A percentile compares a stretch with the other conserved stretches of the same genome.
Evolutionary conservation across 345 rosid genomes (phyloP).

Genomic region (Bruguiera gymnorhiza): DNA sequence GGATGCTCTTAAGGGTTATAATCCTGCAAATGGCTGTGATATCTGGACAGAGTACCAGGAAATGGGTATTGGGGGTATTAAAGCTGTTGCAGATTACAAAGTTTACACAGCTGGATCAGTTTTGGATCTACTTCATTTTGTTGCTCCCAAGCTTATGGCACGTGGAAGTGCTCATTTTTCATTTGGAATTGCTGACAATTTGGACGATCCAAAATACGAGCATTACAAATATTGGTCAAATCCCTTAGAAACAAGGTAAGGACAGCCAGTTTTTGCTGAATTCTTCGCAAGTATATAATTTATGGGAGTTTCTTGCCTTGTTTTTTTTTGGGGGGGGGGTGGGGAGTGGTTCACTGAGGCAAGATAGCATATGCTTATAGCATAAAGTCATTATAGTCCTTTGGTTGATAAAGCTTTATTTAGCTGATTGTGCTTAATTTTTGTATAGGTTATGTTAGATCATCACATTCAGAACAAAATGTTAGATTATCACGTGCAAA

Average conservation of each 20-base stretch:
- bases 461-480: not conserved
- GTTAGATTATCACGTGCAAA: not conserved
- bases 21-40: constrained; percentile 40
- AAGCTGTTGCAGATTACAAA: constrained; percentile 51
- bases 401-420: not conserved
- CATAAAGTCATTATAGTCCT: too few relatives aligned
- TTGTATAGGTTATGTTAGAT: not conserved
- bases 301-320: not conserved
- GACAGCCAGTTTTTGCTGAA: not conserved
- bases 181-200: constrained; percentile 62
- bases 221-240: constrained; percentile 70
- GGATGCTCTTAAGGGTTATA: constrained; percentile 46
- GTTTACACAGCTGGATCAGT: constrained; percentile 50
- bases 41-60: constrained; percentile 67
- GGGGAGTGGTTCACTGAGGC: too few relatives aligned
- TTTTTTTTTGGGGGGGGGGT: not conserved
- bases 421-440: not conserved
- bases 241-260: constrained; percentile 68
- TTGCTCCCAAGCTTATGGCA: constrained; percentile 62
- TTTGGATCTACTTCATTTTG: constrained; percentile 56
- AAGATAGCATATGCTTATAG: too few relatives aligned
- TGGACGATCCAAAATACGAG: constrained; percentile 57
- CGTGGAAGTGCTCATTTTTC: constrained; percentile 65
- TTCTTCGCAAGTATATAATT: not conserved
- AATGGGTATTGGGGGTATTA: constrained; percentile 44